Evolutionary conservation across 2,329 filamentous ascomycete species (phyloP), one percentile per base, ranked within the genome.

Genomic region (Chaetothyriales sp.): DNA sequence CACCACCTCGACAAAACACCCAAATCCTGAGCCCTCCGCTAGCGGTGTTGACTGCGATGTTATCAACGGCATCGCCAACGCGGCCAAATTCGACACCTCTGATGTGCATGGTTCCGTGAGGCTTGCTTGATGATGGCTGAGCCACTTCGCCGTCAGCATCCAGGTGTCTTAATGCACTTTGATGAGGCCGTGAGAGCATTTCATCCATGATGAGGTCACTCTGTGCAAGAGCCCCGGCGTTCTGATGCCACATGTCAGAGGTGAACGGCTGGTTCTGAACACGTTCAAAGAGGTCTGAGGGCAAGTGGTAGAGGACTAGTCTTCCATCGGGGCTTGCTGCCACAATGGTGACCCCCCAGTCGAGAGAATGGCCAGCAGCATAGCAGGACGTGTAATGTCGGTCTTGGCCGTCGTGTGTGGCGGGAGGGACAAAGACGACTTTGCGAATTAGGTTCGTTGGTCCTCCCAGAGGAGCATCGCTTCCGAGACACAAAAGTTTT

Each of bases 231-330:
- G 56, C 53, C 15, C 56, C 58, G 8, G 52, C 46, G n/a, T 51
- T 55, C 49, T 58, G 54, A 43, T 54, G 52, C 58, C 58, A 60
- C 15, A 56, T 46, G 45, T 57, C 57, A n/a, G 50, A 43, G 7
- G 48, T 50, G n/a, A 43, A 52, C 13, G 48, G 50, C 25, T 43
- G 29, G 19, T 56, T 37, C 33, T 49, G 51, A 9, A 60, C 51
- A 9, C 44, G 46, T 29, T 69, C 67, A 54, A 80, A 76, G 1
- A 76, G 64, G 62, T 83, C 80, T 0, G 73, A 64, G 0, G 82
- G 80, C 1, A 85, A 67, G 0, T 73, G 80, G 62, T 81, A 85
- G 1, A 84, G 67, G 49, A 81, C 73, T 22, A 85, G 58, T 28
- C 64, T 60, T 37, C 73, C 69, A 10, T 62, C 56, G 18, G 69